phyloP scores from a whole-genome alignment of 768 basidiomycete genomes.

The Russula dissimulans region DNA sequence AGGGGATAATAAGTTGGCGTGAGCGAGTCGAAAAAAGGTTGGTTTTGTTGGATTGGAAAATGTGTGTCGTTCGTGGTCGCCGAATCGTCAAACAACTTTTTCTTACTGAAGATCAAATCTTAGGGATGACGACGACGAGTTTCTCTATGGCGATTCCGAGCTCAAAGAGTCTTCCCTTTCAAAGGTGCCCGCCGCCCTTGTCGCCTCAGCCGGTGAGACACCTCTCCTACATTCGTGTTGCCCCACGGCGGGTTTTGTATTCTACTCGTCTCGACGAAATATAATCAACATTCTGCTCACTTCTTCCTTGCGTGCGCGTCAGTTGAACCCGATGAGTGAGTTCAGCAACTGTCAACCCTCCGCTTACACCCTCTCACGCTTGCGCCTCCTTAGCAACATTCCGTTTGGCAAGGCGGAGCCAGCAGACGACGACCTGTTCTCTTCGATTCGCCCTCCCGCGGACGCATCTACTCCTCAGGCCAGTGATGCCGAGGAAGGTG shows the following conservation, averaged over 20 bases:
- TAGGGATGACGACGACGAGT: conserved; percentile 30
- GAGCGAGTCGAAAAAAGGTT: background rate
- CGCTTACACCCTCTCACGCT: background rate
- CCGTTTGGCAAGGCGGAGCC: conserved; percentile 5
- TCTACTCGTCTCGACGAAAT: conserved; percentile 16
- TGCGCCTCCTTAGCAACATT: background rate
- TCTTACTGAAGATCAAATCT: conserved; percentile 7
- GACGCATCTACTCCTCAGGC: conserved; percentile 4
- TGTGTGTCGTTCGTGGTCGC: conserved; percentile 14
- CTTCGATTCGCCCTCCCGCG: conserved; percentile 17
- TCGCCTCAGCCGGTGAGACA: conserved; percentile 22
- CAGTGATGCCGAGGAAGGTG: conserved; percentile 13
- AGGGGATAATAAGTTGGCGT: background rate
- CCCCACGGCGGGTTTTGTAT: conserved; percentile 10
- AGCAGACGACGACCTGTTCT: conserved; percentile 12
- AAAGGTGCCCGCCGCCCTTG: conserved; percentile 18
- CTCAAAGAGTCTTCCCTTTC: conserved; percentile 15
- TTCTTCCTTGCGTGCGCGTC: conserved; percentile 12
- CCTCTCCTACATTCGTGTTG: background rate
- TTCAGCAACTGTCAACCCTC: conserved; percentile 1
- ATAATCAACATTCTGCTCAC: conserved; percentile 18
- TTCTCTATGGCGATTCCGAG: conserved; percentile 26
- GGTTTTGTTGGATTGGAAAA: conserved; percentile 9
- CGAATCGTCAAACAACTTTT: background rate
- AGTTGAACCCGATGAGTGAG: conserved; percentile 19